phyloP scores from a whole-genome alignment of 2,329 filamentous ascomycete species.

The Neoascochyta sp. region DNA sequence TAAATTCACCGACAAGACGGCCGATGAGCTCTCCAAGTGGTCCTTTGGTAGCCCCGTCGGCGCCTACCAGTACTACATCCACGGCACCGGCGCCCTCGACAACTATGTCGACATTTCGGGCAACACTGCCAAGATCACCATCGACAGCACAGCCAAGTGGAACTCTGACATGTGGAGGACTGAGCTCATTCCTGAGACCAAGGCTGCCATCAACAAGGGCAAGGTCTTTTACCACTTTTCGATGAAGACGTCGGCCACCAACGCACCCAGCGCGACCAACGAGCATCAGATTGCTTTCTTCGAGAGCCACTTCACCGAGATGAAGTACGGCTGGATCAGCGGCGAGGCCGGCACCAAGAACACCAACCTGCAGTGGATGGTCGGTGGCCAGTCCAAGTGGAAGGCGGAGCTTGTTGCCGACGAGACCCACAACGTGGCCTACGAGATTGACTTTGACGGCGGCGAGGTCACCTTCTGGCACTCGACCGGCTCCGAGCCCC shows the following conservation, averaged over 20 bases:
- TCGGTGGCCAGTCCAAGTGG: constrained; percentile 60
- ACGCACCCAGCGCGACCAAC: constrained; percentile 57
- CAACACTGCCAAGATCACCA: constrained; percentile 67
- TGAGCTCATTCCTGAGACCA: constrained; percentile 69
- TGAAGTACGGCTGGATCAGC: constrained; percentile 68
- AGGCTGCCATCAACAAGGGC: constrained; percentile 59
- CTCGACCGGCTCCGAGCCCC: constrained; percentile 57
- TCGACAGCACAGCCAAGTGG: constrained; percentile 63
- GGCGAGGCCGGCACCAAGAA: constrained; percentile 48
- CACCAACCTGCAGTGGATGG: constrained; percentile 61
- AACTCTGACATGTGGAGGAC: constrained; percentile 71
- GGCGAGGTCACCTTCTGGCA: constrained; percentile 66
- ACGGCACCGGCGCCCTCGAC: constrained; percentile 56
- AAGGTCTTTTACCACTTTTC: constrained; percentile 71
- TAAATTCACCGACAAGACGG: constrained; percentile 59
- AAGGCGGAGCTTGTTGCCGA: constrained; percentile 57
- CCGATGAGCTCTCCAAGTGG: constrained; percentile 58
- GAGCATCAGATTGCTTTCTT: constrained; percentile 66
- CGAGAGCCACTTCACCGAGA: constrained; percentile 70
- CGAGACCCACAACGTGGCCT: constrained; percentile 73
- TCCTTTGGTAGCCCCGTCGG: constrained; percentile 64
- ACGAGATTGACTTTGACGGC: constrained; percentile 65
- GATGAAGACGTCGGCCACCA: constrained; percentile 56
- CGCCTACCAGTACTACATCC: constrained; percentile 74
- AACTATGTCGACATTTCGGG: constrained; percentile 62